Evolutionary conservation across 371 early-diverging fungal species (phyloP), one percentile per base, ranked within the genome.

Genomic region (Zancudomyces culisetae): DNA sequence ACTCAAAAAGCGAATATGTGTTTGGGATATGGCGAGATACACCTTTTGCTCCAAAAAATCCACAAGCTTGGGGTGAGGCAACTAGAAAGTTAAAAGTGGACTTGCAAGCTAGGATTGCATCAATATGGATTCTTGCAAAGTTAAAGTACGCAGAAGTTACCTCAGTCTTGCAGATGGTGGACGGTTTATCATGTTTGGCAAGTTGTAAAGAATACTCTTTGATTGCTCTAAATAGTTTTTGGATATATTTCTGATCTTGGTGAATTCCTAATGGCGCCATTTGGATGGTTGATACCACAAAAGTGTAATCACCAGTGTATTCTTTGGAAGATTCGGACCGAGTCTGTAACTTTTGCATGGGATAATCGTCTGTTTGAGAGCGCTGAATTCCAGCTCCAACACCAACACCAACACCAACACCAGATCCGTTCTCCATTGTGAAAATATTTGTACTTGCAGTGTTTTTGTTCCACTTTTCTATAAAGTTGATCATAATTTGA

Each of bases 91-190:
- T 65, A 60, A 87, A 81, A 6, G 60, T 53, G 4, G 79, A 74
- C 2, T 52, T 50, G 24, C 80, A 74, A 21, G 63, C 62, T 19
- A 81, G 56, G 29, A 90, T 78, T 27, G 68, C 63, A 13, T 70
- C 49, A 41, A 78, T 76, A 67, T 78, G 78, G 27, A 64, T 58
- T 10, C 80, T 71, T 0, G 83, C 80, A 49, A 96, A 80, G 62
- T 96, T 96, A 55, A 96, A 85, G 57, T 96, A 96, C n/a, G 90
- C 92, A 2, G 93, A 87, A 0, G 87, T 81, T 43, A 92, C 68
- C 53, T 76, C 65, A 41, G 75, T 71, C 2, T 60, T 48, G 49
- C 64, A 51, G 26, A 50, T n/a, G 4, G 3, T 2, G 59, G 57
- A 21, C 53, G 1, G 15, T 58, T 21, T 63, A n/a, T n/a, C 57